Conservation (phyloP, 2,329 filamentous ascomycete species). For the Paecilomyces niveus region DNA sequence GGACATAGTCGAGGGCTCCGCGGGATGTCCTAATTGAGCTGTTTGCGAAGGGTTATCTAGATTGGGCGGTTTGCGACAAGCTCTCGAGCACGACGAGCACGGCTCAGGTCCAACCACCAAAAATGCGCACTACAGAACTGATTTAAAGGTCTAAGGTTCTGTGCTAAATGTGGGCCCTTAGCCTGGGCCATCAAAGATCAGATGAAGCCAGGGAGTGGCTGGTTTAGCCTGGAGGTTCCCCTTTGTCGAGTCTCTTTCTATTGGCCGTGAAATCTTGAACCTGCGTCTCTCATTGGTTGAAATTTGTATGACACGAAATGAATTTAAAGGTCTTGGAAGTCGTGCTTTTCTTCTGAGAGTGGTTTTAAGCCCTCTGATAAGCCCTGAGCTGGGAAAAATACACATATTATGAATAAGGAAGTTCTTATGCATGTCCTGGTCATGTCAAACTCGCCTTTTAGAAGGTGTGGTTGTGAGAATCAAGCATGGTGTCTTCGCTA, state of each 20-base stretch:
- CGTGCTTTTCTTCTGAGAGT: background rate
- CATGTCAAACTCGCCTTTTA: background rate
- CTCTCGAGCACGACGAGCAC: no score
- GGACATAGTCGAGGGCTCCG: background rate
- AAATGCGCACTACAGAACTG: background rate
- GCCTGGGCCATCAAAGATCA: background rate
- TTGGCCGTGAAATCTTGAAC: background rate
- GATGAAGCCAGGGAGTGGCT: background rate
- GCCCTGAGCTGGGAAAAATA: background rate
- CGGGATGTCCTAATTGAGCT: background rate
- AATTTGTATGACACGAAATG: background rate
- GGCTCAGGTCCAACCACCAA: no score
- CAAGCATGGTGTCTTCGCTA: background rate
- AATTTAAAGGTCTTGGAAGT: background rate
- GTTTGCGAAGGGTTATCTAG: background rate
- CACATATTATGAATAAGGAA: background rate
- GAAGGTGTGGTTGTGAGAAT: background rate
- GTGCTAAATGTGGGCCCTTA: background rate
- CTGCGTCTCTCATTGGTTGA: background rate
- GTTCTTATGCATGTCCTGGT: background rate
- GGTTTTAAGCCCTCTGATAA: background rate
- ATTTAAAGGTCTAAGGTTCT: no score
- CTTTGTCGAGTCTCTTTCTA: background rate
- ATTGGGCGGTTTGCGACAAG: no score
- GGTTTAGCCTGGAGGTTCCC: background rate